A percentile compares a stretch with the other conserved stretches of the same genome.
phyloP scores from a whole-genome alignment of 2,329 filamentous ascomycete genomes.

The Bipolaris cookei region DNA sequence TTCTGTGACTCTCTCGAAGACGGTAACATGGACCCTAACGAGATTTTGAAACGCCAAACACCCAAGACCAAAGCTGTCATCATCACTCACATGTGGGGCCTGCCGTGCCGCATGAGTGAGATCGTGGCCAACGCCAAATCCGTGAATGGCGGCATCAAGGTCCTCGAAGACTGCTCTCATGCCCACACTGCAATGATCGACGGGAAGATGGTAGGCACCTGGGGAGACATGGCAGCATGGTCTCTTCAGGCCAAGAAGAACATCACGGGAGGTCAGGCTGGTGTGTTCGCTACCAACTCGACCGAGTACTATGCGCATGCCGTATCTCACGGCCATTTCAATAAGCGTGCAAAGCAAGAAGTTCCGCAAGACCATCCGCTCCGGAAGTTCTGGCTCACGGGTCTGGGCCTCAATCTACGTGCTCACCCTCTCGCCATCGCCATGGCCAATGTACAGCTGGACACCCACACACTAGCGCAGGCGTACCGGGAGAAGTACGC shows the following conservation, averaged over 20 bases:
- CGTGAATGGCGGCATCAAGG: background rate
- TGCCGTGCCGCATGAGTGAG: background rate
- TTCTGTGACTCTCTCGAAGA: background rate
- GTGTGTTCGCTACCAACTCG: background rate
- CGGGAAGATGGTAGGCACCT: background rate
- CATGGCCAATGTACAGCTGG: background rate
- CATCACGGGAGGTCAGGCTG: background rate
- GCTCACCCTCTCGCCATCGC: background rate
- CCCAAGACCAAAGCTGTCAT: background rate
- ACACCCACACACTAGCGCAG: background rate
- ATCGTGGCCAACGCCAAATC: background rate
- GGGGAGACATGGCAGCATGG: background rate
- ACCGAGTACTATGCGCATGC: background rate
- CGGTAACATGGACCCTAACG: background rate
- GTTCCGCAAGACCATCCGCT: background rate
- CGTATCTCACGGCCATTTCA: background rate
- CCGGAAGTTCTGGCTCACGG: background rate
- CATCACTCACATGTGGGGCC: background rate
- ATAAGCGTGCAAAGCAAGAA: background rate
- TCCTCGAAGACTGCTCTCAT: background rate
- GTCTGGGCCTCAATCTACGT: background rate
- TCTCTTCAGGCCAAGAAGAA: background rate
- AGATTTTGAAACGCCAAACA: background rate
- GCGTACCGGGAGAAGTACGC: background rate
- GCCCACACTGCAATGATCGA: background rate